phyloP scores from a whole-genome alignment of 2,329 filamentous ascomycete genomes.

The Scolecobasidium constrictum region DNA sequence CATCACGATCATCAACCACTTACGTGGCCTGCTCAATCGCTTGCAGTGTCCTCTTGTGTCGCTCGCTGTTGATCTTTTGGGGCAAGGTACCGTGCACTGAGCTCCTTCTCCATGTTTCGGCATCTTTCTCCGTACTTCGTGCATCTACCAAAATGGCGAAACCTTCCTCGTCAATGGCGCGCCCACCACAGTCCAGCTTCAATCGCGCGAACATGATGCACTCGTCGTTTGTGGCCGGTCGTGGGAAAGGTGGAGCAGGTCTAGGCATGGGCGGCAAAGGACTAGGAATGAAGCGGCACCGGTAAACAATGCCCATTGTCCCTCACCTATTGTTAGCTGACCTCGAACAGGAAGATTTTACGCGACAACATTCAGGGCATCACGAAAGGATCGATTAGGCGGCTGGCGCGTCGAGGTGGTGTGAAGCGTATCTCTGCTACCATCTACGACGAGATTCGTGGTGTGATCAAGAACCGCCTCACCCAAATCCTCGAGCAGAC shows the following conservation, averaged over 20 bases:
- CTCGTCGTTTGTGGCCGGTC: neutral
- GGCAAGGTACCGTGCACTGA: too few relatives aligned
- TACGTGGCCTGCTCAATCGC: too few relatives aligned
- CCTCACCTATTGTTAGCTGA: too few relatives aligned
- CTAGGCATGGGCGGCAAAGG: constrained; percentile 6
- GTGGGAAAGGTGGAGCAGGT: constrained; percentile 5
- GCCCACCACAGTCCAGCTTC: neutral
- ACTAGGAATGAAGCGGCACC: constrained; percentile 2
- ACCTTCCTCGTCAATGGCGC: neutral
- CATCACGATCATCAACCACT: too few relatives aligned
- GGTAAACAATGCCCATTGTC: too few relatives aligned
- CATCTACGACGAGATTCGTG: constrained; percentile 54
- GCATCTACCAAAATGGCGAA: neutral
- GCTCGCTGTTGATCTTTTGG: too few relatives aligned
- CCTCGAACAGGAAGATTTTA: constrained; percentile 18
- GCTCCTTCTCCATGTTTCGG: too few relatives aligned
- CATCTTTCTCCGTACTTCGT: too few relatives aligned
- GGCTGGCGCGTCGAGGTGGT: constrained; percentile 63
- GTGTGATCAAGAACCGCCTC: constrained; percentile 41
- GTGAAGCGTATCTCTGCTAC: constrained; percentile 58
- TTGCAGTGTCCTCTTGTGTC: too few relatives aligned
- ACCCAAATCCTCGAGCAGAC: constrained; percentile 10
- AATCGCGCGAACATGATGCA: neutral
- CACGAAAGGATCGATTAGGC: constrained; percentile 33
- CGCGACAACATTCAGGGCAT: constrained; percentile 23